Evolutionary conservation across 768 basidiomycete species (phyloP).

Genomic region (Lepiota venenata): DNA sequence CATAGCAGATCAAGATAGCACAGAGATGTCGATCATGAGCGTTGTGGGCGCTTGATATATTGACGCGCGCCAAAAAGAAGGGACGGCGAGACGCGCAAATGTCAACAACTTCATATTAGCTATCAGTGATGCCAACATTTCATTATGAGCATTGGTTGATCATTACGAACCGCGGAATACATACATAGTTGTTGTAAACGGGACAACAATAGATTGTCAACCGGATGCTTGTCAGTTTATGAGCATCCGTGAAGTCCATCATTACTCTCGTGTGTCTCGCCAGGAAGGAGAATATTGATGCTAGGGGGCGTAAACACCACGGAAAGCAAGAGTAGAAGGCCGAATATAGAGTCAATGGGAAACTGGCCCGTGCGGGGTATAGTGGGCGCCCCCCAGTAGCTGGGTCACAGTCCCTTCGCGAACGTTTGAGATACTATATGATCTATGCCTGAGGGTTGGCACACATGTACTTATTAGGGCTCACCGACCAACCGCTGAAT

Average conservation of each 20-base stretch:
- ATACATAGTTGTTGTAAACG: conserved; percentile 62
- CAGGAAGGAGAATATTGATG: conserved; percentile 45
- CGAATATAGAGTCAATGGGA: conserved; percentile 47
- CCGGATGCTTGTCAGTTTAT: conserved; percentile 38
- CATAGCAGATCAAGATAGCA: conserved; percentile 62
- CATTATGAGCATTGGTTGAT: conserved; percentile 25
- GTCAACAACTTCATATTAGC: not conserved
- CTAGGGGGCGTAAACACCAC: conserved; percentile 66
- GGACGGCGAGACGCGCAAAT: too few species aligned
- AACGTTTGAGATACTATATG: conserved; percentile 51
- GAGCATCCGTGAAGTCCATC: conserved; percentile 2
- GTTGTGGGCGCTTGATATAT: conserved; percentile 23
- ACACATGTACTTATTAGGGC: conserved; percentile 20
- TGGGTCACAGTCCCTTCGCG: conserved; percentile 62
- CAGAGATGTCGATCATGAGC: conserved; percentile 55
- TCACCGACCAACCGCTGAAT: conserved; percentile 58
- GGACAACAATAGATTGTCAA: conserved; percentile 62
- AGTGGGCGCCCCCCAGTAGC: conserved; percentile 44
- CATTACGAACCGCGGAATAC: too few species aligned
- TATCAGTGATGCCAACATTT: conserved; percentile 20
- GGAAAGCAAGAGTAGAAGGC: conserved; percentile 55
- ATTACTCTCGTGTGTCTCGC: conserved; percentile 25
- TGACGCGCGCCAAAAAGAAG: too few species aligned
- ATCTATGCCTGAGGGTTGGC: not conserved
- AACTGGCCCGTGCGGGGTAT: conserved; percentile 50